Base-by-base conservation (phyloP, 345 rosid species). In the Mercurialis annua region DNA sequence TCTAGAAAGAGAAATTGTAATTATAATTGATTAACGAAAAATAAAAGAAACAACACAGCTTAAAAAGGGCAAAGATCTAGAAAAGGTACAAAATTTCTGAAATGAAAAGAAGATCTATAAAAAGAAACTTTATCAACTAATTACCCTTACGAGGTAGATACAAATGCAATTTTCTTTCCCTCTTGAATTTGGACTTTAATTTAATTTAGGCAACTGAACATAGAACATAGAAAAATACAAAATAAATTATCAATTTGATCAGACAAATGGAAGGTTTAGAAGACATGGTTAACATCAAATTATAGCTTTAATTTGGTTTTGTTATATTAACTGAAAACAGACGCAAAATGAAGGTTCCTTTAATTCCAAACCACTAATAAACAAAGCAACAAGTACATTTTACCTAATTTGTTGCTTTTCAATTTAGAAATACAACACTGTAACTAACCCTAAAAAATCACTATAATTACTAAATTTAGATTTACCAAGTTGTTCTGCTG, bases 351-450 rank as follows among this genome's bases (percentile, higher is more conserved):
- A 31, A n/a, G 73, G 77, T 83, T 80, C 60, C 86, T 76, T 82
- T 21, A 62, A 76, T 49, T 60, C 53, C 68, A 74, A 73, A 59
- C 59, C 65, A 59, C 64, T 36, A 48, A 66, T 46, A 33, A 34
- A 74, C 73, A 75, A 81, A 81, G 87, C 87, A 83, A 86, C 90
- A 86, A 65, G 46, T 59, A 67, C 87, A 33, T 53, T 48, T 67
- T 61, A 86, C 90, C 90, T 80, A 83, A 77, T 68, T 48, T 38
- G 74, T 77, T 85, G 82, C 81, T 75, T 82, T 64, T 68, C 69
- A 56, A 70, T 56, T 33, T 59, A 53, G 76, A 49, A 71, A 76
- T 29, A 43, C 38, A 64, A n/a, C 61, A 40, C 44, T 10, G 10
- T 34, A 54, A 74, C 71, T 62, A 65, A 62, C 76, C 30, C 20